These are phyloP conservation scores for Yamadazyma diddensiae DNA, from an alignment of 1,139 yeast genomes.

Conservation along the genomic window DNA sequence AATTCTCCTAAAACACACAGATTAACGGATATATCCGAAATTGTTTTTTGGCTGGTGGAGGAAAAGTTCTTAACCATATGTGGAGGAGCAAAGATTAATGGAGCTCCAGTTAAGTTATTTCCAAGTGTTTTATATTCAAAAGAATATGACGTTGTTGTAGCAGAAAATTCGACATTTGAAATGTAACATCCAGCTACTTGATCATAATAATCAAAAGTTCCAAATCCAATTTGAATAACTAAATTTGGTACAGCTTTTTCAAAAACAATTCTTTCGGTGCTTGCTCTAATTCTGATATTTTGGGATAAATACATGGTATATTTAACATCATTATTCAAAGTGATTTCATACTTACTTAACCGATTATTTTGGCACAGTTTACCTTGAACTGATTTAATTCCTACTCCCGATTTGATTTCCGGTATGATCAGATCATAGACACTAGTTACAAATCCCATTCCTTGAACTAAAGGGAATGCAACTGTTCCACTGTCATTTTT, in stretches of 20 bases:
- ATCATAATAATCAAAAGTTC: constrained; percentile 37
- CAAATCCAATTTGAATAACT: constrained; percentile 53
- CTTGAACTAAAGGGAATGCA: constrained; percentile 42
- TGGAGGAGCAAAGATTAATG: constrained; percentile 61
- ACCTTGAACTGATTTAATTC: constrained; percentile 42
- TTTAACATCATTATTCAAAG: constrained; percentile 23
- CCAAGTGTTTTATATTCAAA: constrained; percentile 52
- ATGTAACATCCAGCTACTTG: constrained; percentile 60
- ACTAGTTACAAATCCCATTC: constrained; percentile 67
- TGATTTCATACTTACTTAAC: constrained; percentile 11
- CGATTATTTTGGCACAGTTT: constrained; percentile 26
- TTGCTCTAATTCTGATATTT: constrained; percentile 9
- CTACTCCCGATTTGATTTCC: constrained; percentile 45
- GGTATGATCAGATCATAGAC: constrained; percentile 54
- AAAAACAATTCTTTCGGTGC: constrained; percentile 7
- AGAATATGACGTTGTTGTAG: constrained; percentile 39
- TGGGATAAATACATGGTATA: constrained; percentile 47
- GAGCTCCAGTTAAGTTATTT: constrained; percentile 39
- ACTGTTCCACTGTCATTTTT: constrained; percentile 10
- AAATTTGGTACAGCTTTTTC: constrained; percentile 42
- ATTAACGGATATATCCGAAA: constrained; percentile 43
- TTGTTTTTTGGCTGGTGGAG: constrained; percentile 24
- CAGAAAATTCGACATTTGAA: constrained; percentile 22
- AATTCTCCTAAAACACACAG: constrained; percentile 61
- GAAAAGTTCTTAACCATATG: constrained; percentile 57